Evolutionary conservation across 2,329 filamentous ascomycete species (phyloP), one percentile per base, ranked within the genome.

Genomic region (Fusarium sp.): DNA sequence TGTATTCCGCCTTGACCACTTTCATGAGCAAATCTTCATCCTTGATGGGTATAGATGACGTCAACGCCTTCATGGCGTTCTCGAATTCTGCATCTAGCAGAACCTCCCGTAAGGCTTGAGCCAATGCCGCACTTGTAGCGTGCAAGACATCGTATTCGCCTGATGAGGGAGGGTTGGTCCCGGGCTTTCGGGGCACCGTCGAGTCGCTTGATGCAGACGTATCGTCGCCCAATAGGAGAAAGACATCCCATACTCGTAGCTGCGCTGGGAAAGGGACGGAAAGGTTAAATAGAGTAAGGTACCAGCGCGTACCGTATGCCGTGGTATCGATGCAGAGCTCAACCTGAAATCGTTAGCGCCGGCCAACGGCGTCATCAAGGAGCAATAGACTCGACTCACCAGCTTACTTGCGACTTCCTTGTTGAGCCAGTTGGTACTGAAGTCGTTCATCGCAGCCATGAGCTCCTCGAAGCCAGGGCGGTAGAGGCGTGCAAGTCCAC

Each of bases 231-330:
- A 98, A 89, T 16, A 99, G 90, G 89, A 99, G 94, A 83, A 98
- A 98, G 2, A 98, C 93, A 80, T 99, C 96, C 96, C 96, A 99
- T 18, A 99, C 93, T 58, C 96, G 93, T 38, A 99, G 91, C 82
- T 98, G 96, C 5, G 96, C 95, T 0, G 94, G 89, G 78, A 98
- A 99, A 0, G 96, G 96, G 61, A 99, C 94, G 18, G 94, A 97
- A 79, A 98, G 93, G 83, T 98, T 98, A 88, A 99, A 99, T 10
- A 99, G 87, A 2, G 96, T 99, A 61, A 99, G 88, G 81, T 99
- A 99, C 96, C 96, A 99, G 62, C 95, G 89, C 5, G 96, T 98
- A 35, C 95, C 96, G 80, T 98, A 99, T n/a, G 95, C 92, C 2
- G 95, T 98, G 20, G 94, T 91, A 47, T 94, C 91, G 76, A 99